Evolutionary conservation across 78 protist species (phyloP).

Genomic region (Dictyostelium capitatum): DNA sequence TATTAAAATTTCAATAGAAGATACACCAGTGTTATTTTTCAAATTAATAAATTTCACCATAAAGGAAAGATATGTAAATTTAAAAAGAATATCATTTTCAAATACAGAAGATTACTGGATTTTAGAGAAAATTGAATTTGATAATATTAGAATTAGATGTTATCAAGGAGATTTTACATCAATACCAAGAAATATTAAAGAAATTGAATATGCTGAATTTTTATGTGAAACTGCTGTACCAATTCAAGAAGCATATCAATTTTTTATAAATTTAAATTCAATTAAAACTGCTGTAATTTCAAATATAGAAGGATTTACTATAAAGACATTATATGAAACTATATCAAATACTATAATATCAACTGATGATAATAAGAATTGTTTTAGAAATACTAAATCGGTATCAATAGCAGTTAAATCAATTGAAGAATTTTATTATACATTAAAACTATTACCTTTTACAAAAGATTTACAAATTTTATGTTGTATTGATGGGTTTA

Average conservation of each 20-base stretch:
- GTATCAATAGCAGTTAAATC: no score
- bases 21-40: background rate
- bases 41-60: background rate
- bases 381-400: no score
- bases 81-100: background rate
- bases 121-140: background rate
- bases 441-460: no score
- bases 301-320: background rate
- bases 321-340: background rate
- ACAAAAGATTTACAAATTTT: no score
- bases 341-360: no score
- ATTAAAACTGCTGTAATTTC: background rate
- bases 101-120: background rate
- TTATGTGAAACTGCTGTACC: background rate
- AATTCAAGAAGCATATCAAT: background rate
- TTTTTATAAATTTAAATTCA: background rate
- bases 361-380: no score
- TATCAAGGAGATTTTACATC: background rate
- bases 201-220: background rate
- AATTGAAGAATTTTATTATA: no score
- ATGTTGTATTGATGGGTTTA: no score
- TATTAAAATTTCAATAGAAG: background rate
- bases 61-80: background rate
- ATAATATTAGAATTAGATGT: background rate
- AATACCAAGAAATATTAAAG: background rate